Evolutionary conservation across 2,329 filamentous ascomycete genomes (phyloP), one percentile per base, ranked within the genome.

Genomic region (Aspergillus eucalypticola): DNA sequence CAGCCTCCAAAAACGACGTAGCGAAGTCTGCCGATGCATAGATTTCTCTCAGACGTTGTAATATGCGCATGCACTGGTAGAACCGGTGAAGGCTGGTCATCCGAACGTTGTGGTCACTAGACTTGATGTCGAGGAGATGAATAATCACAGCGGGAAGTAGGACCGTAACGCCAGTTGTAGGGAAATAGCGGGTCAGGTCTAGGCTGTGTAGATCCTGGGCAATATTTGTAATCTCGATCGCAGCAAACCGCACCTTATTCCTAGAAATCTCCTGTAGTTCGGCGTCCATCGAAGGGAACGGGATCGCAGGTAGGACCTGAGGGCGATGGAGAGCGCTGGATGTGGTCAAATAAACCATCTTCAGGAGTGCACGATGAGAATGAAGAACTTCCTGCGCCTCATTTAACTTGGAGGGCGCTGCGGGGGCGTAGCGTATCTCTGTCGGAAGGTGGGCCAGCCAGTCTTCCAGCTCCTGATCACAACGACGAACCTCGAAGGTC

Each of bases 11-110:
- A 79, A 97, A 97, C 2, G 91, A 91, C 0, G 91, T 94, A n/a
- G 92, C 92, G 69, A 95, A 96, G 75, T 97, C 93, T n/a, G 94
- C 94, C 0, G 93, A 92, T 0, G 92, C 88, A 71, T 98, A 97
- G 29, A 92, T 91, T 71, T 96, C 92, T 39, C 92, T 87, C 17
- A 98, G 83, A 64, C 89, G 89, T 73, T 92, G 88, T 82, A 97
- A 90, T 60, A 96, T 92, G 50, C 88, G 86, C 91, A 97, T 96
- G 78, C 94, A 97, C 73, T 92, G 89, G 67, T 89, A 90, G 79
- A 96, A 96, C 19, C 92, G 91, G 60, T 88, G 86, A 23, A 92
- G 84, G 50, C 91, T 92, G 44, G 86, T 83, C 61, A 90, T 85
- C 17, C 91, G 87, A 3, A 89, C 88, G 57, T 87, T 85, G 15